Conservation (phyloP, 768 basidiomycete genomes). For the Lentinula aciculospora region DNA sequence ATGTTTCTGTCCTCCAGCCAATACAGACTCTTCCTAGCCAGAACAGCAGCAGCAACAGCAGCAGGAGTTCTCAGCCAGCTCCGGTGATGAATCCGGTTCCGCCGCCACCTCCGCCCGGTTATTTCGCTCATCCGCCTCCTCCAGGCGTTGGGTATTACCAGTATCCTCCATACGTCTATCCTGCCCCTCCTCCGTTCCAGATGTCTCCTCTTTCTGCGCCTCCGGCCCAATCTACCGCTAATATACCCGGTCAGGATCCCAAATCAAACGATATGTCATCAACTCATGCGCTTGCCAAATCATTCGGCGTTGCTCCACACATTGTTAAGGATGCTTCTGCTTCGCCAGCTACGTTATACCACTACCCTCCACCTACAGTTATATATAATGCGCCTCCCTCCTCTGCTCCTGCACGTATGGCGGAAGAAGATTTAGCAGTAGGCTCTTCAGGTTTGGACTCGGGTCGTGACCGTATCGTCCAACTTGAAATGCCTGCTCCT, state of each 20-base stretch:
- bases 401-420: constrained; percentile 38
- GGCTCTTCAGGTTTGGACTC: constrained; percentile 67
- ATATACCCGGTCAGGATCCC: constrained; percentile 73
- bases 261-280: constrained; percentile 75
- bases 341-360: background rate
- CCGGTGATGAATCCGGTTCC: constrained; percentile 28
- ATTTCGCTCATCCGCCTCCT: constrained; percentile 28
- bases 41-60: constrained; percentile 22
- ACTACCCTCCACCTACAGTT: background rate
- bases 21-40: constrained; percentile 15
- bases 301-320: constrained; percentile 69
- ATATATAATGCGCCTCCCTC: background rate
- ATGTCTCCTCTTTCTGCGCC: constrained; percentile 12
- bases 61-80: constrained; percentile 31
- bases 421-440: constrained; percentile 74
- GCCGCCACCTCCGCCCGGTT: constrained; percentile 34
- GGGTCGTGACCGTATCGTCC: constrained; percentile 57
- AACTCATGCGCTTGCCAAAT: constrained; percentile 69
- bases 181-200: constrained; percentile 14
- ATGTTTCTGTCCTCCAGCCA: constrained; percentile 28
- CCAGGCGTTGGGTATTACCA: constrained; percentile 31
- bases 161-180: constrained; percentile 19
- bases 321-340: constrained; percentile 59
- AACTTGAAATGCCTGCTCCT: constrained; percentile 46
- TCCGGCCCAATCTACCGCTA: constrained; percentile 14